Conservation (phyloP, 768 basidiomycete species). For the Tricholoma furcatifolium region DNA sequence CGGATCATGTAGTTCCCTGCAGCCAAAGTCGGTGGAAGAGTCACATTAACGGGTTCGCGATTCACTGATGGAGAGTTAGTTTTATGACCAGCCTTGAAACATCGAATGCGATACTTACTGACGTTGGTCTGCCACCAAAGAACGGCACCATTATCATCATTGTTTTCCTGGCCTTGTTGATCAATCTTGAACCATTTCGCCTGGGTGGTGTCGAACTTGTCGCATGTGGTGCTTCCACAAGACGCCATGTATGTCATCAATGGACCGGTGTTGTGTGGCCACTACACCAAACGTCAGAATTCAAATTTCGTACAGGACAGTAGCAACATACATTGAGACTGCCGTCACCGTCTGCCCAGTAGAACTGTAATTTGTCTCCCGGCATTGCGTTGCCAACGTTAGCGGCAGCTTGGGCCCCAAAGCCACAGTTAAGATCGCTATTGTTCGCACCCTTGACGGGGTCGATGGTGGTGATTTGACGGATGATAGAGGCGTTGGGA, state of each 20-base stretch:
- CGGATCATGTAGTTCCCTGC: conserved; percentile 76
- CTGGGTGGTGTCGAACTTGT: conserved; percentile 52
- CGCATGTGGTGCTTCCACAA: conserved; percentile 58
- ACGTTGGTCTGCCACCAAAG: conserved; percentile 56
- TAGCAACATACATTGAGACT: conserved; percentile 24
- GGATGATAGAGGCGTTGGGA: conserved; percentile 34
- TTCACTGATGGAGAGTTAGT: conserved; percentile 27
- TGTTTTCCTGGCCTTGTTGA: conserved; percentile 36
- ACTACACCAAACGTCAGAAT: conserved; percentile 23
- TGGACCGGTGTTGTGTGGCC: conserved; percentile 62
- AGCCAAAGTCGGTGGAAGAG: conserved; percentile 50
- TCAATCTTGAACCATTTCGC: conserved; percentile 78
- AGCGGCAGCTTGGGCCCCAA: conserved; percentile 45
- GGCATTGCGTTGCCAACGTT: conserved; percentile 47
- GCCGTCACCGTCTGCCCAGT: conserved; percentile 5
- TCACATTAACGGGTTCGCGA: conserved; percentile 38
- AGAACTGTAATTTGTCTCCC: conserved; percentile 3
- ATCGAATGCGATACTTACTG: conserved; percentile 35
- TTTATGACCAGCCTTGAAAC: not conserved
- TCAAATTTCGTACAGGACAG: not conserved
- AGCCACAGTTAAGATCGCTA: conserved; percentile 59
- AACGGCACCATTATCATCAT: conserved; percentile 26
- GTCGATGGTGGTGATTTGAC: conserved; percentile 33
- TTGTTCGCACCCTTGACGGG: conserved; percentile 58
- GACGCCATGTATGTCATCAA: conserved; percentile 73